A percentile compares a stretch with the other conserved stretches of the same genome.
Evolutionary conservation across 1,139 yeast genomes (phyloP).

Genomic region (Candida pseudoviswanathii): DNA sequence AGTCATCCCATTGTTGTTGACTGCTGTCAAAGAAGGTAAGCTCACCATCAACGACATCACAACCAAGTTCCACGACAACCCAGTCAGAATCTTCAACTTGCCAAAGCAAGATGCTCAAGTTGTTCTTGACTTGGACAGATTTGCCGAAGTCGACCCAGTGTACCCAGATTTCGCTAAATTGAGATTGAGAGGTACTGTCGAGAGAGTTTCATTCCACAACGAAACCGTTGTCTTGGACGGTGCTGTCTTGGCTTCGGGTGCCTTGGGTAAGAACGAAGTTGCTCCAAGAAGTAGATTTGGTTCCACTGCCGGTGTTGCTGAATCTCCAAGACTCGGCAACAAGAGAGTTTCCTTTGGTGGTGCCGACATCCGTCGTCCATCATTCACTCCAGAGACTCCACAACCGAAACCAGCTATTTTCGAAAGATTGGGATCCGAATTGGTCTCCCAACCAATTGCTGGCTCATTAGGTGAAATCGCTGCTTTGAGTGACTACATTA

Average conservation of each 20-base stretch:
- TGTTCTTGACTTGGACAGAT: constrained; percentile 82
- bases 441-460: constrained; percentile 72
- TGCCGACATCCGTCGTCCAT: constrained; percentile 44
- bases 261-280: constrained; percentile 61
- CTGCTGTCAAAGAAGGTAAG: constrained; percentile 76
- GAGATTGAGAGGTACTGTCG: constrained; percentile 75
- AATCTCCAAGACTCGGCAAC: constrained; percentile 47
- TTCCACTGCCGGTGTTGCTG: constrained; percentile 45
- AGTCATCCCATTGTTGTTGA: constrained; percentile 76
- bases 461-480: constrained; percentile 72
- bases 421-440: constrained; percentile 64
- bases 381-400: constrained; percentile 36
- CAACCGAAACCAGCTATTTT: constrained; percentile 46
- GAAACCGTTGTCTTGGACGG: constrained; percentile 88
- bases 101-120: constrained; percentile 78
- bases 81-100: constrained; percentile 78
- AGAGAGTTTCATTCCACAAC: constrained; percentile 79
- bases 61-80: constrained; percentile 76
- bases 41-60: constrained; percentile 75
- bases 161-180: constrained; percentile 58
- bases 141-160: constrained; percentile 40
- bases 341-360: constrained; percentile 49
- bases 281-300: constrained; percentile 44
- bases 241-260: constrained; percentile 56
- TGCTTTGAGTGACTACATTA: constrained; percentile 74